Conservation (phyloP, 1,284 basidiomycete species). For the Rhodotorula sp. region DNA sequence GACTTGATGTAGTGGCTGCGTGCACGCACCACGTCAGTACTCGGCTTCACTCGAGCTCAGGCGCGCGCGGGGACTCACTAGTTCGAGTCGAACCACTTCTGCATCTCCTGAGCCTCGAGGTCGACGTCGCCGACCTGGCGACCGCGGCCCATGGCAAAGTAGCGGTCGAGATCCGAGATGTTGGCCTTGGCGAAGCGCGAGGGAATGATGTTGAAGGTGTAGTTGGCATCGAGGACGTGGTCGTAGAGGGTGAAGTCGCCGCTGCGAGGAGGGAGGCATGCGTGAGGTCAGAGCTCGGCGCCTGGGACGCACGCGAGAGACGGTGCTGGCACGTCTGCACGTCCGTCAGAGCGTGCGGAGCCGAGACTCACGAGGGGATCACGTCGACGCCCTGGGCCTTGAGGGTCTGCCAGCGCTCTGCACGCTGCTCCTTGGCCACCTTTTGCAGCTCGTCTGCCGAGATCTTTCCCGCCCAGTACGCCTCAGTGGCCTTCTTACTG, state of each 20-base stretch:
- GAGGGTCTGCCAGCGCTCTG: slow-evolving; percentile 84
- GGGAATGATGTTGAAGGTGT: slow-evolving; percentile 95
- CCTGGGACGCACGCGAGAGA: neutral
- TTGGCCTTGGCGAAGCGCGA: slow-evolving; percentile 87
- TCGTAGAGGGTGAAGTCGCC: slow-evolving; percentile 99
- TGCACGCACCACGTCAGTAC: neutral
- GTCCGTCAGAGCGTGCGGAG: neutral
- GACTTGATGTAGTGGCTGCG: slow-evolving; percentile 85
- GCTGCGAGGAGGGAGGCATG: slow-evolving; percentile 53
- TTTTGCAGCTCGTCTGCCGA: slow-evolving; percentile 85
- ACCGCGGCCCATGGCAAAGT: slow-evolving; percentile 98
- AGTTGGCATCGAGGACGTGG: slow-evolving; percentile 96
- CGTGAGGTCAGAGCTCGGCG: neutral
- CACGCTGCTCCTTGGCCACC: slow-evolving; percentile 82
- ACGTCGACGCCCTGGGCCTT: slow-evolving; percentile 86
- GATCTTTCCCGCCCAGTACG: slow-evolving; percentile 93
- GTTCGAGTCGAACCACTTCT: slow-evolving; percentile 90
- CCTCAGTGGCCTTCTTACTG: slow-evolving; percentile 92
- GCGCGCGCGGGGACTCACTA: slow-evolving; percentile 86
- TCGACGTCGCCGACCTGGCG: slow-evolving; percentile 90
- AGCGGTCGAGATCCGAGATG: slow-evolving; percentile 87
- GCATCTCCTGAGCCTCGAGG: slow-evolving; percentile 42
- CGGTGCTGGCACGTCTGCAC: no score
- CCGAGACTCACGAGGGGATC: slow-evolving; percentile 73
- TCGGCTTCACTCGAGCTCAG: slow-evolving; percentile 64